Percentiles rank a stretch among this genome's conserved stretches.
Conservation (phyloP, 352 stramenopile genomes). For the Pythium plurisporium region DNA sequence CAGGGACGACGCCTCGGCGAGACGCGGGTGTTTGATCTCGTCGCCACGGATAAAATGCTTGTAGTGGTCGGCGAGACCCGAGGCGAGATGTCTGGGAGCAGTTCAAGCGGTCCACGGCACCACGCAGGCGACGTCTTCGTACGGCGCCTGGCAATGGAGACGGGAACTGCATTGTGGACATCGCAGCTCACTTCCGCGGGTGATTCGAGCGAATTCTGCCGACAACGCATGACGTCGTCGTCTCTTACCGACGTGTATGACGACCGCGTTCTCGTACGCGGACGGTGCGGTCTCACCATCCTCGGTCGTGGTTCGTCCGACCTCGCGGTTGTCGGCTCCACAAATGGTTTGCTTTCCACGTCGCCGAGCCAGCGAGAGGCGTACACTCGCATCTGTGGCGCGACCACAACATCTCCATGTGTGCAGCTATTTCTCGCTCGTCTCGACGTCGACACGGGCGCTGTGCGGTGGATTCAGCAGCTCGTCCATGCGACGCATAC, state of each 20-base stretch:
- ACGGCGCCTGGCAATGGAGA: conserved; percentile 6
- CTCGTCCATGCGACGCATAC: conserved; percentile 4
- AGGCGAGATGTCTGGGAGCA: too few species aligned
- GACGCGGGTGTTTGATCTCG: conserved; percentile 25
- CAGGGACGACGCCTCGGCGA: not conserved
- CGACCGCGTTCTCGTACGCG: conserved; percentile 5
- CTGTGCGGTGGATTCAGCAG: conserved; percentile 17
- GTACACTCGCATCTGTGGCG: conserved; percentile 18
- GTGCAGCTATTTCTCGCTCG: conserved; percentile 22
- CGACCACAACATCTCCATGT: not conserved
- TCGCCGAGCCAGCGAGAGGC: conserved; percentile 6
- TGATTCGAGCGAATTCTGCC: conserved; percentile 5
- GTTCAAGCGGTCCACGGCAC: not conserved
- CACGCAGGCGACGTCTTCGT: conserved; percentile 29
- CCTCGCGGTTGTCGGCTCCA: conserved; percentile 22
- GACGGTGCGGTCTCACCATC: conserved; percentile 8
- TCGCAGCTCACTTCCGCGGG: conserved; percentile 8
- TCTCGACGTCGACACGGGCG: not conserved
- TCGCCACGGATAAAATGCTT: conserved; percentile 1
- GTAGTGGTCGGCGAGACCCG: conserved; percentile 28
- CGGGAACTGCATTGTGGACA: conserved; percentile 21
- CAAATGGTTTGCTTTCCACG: conserved; percentile 21
- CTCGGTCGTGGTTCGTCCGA: not conserved
- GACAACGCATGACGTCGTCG: not conserved
- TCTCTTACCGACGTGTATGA: not conserved